A percentile compares a stretch with the other conserved stretches of the same genome.
Evolutionary conservation across 805 yeast species (phyloP).

Genomic region (Jamesozyma hellenica): DNA sequence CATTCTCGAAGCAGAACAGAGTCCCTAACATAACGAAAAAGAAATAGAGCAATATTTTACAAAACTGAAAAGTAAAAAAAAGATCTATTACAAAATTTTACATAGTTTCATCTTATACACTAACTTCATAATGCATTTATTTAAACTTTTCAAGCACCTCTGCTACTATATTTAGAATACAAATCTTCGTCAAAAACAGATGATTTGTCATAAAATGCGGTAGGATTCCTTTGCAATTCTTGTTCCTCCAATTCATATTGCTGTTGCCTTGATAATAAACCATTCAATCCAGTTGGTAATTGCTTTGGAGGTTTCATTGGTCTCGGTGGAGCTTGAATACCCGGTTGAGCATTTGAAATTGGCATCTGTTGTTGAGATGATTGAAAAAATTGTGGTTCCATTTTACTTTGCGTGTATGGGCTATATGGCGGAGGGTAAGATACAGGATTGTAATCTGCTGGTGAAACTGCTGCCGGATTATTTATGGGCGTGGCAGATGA

Average conservation of each 20-base stretch:
- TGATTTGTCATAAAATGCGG: constrained; percentile 39
- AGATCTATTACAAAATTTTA: no score
- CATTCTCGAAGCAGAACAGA: not conserved
- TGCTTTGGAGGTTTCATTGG: constrained; percentile 8
- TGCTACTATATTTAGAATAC: constrained; percentile 31
- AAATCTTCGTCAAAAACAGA: constrained; percentile 41
- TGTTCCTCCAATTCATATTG: constrained; percentile 14
- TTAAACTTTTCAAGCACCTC: no score
- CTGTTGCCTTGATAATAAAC: constrained; percentile 3
- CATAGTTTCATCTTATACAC: no score
- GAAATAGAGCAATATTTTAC: not conserved
- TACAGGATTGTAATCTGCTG: not conserved
- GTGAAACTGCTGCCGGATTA: constrained; percentile 1
- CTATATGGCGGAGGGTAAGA: constrained; percentile 4
- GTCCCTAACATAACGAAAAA: not conserved
- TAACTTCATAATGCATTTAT: no score
- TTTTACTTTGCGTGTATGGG: not conserved
- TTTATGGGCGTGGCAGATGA: not conserved
- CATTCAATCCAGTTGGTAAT: constrained; percentile 6
- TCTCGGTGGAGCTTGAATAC: constrained; percentile 1
- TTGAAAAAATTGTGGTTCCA: not conserved
- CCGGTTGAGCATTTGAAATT: not conserved
- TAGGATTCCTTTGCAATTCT: constrained; percentile 27
- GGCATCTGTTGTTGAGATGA: constrained; percentile 3
- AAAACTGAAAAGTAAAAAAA: no score